phyloP scores from a whole-genome alignment of 768 basidiomycete genomes.

The Kwoniella bestiolae region DNA sequence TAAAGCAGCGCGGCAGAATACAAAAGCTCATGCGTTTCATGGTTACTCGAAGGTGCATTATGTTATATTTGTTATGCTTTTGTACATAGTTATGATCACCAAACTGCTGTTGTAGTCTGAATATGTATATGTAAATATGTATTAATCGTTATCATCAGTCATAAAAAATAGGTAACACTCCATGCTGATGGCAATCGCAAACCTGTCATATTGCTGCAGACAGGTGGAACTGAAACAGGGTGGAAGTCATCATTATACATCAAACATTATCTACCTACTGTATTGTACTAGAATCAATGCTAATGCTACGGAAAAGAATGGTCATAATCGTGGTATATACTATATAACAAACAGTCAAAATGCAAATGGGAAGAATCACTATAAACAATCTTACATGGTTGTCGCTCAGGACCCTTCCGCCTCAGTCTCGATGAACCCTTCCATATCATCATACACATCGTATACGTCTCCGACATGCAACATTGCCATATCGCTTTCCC shows the following conservation, averaged over 20 bases:
- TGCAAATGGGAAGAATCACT: not conserved
- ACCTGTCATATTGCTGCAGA: no score
- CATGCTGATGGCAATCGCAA: no score
- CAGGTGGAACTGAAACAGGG: no score
- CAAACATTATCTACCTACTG: not conserved
- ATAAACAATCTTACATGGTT: not conserved
- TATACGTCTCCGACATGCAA: not conserved
- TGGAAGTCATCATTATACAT: not conserved
- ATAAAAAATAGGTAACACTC: no score
- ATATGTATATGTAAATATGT: no score
- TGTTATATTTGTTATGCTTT: no score
- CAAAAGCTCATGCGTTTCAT: no score
- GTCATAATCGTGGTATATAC: not conserved
- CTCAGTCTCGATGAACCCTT: not conserved
- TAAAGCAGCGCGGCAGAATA: not conserved
- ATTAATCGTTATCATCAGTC: no score
- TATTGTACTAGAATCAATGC: not conserved
- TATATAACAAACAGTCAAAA: constrained; percentile 5
- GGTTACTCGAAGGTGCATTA: no score
- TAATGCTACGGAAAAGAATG: not conserved
- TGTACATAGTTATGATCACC: no score
- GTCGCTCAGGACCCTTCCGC: not conserved
- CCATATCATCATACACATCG: not conserved
- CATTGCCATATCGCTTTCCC: not conserved
- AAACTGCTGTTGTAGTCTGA: no score